phyloP scores from a whole-genome alignment of 2,329 filamentous ascomycete genomes.

The Botrytis porri region DNA sequence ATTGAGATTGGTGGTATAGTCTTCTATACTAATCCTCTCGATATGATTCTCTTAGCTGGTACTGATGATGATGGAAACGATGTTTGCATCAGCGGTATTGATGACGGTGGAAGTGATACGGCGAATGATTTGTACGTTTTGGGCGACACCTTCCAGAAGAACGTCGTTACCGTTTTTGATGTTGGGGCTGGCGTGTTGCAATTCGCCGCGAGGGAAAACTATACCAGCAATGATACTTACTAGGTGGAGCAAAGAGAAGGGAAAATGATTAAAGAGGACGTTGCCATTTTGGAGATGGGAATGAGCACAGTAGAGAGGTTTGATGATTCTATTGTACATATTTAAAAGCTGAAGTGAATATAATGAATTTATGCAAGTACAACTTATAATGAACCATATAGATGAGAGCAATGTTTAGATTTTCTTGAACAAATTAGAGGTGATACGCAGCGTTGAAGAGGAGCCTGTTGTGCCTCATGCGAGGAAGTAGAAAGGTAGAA shows the following conservation, averaged over 20 bases:
- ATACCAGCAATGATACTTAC: slow-evolving; percentile 24
- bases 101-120: slow-evolving; percentile 36
- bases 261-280: not conserved
- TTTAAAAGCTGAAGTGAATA: not conserved
- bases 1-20: slow-evolving; percentile 41
- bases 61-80: slow-evolving; percentile 26
- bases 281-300: not conserved
- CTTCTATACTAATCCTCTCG: slow-evolving; percentile 36
- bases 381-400: not conserved
- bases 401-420: not conserved
- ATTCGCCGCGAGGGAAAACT: slow-evolving; percentile 42
- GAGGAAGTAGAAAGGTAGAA: too few species aligned
- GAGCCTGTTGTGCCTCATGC: not conserved
- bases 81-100: slow-evolving; percentile 39
- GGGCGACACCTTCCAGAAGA: slow-evolving; percentile 49
- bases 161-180: slow-evolving; percentile 51
- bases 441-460: not conserved
- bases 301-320: not conserved
- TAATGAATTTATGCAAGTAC: not conserved
- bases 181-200: slow-evolving; percentile 46
- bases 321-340: not conserved
- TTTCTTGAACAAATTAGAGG: not conserved
- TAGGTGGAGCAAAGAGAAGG: not conserved
- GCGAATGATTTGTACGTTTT: slow-evolving; percentile 40
- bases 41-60: slow-evolving; percentile 34